Evolutionary conservation across 2,329 filamentous ascomycete species (phyloP).

Genomic region (Capronia epimyces): DNA sequence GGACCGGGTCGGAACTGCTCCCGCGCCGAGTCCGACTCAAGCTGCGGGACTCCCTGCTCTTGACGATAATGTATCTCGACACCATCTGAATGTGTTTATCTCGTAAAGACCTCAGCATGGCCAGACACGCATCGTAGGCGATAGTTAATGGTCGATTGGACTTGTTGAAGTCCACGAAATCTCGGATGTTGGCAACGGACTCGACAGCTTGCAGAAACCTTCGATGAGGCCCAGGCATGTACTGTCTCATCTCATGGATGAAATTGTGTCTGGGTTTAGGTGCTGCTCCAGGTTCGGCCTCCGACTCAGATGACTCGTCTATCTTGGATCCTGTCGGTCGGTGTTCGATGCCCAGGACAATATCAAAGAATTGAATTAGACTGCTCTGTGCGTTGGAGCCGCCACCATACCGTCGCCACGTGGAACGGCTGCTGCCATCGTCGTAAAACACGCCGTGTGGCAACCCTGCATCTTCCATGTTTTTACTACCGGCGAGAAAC

Average conservation of each 20-base stretch:
- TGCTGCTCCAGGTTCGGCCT: constrained; percentile 43
- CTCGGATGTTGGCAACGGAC: constrained; percentile 76
- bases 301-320: constrained; percentile 39
- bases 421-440: constrained; percentile 61
- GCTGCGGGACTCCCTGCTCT: constrained; percentile 68
- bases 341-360: constrained; percentile 83
- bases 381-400: constrained; percentile 97
- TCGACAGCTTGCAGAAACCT: constrained; percentile 79
- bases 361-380: constrained; percentile 94
- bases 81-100: constrained; percentile 97
- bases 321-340: constrained; percentile 71
- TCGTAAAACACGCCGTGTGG: constrained; percentile 85
- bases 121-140: constrained; percentile 86
- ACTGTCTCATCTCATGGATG: constrained; percentile 91
- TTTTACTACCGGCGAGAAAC: constrained; percentile 92
- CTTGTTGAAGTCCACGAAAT: constrained; percentile 64
- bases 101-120: constrained; percentile 69
- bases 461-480: constrained; percentile 90
- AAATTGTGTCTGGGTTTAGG: constrained; percentile 70
- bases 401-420: constrained; percentile 80
- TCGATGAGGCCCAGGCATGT: constrained; percentile 92
- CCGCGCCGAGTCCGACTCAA: constrained; percentile 54
- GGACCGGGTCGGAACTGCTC: constrained; percentile 34
- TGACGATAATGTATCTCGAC: constrained; percentile 88
- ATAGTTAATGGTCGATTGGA: constrained; percentile 63